Percentiles rank a stretch among this genome's conserved stretches.
Conservation (phyloP, 768 basidiomycete genomes). For the Termitomyces sp. region DNA sequence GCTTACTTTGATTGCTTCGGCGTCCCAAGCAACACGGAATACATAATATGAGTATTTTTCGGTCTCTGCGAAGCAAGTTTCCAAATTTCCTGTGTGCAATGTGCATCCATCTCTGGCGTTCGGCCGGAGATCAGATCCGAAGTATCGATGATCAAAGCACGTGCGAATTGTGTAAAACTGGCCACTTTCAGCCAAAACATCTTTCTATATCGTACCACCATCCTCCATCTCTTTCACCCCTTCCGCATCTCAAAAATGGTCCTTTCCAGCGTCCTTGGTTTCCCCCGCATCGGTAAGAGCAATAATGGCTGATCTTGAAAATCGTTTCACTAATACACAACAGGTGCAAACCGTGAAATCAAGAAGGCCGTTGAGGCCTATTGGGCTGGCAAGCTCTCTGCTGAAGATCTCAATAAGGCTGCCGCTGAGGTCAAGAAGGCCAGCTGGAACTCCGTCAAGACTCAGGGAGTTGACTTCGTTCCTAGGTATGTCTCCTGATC, state of each 20-base stretch:
- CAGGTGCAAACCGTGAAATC: constrained; percentile 90
- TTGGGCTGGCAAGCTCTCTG: constrained; percentile 90
- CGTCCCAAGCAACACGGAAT: background rate
- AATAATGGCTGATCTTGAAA: background rate
- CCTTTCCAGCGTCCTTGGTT: constrained; percentile 81
- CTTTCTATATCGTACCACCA: constrained; percentile 23
- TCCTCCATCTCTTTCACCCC: constrained; percentile 19
- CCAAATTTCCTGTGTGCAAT: background rate
- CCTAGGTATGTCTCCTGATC: constrained; percentile 62
- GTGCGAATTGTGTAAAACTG: constrained; percentile 29
- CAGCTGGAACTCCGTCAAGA: constrained; percentile 84
- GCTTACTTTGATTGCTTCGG: background rate
- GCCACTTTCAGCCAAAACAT: constrained; percentile 15
- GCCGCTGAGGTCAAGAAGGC: constrained; percentile 85
- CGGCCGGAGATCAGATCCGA: constrained; percentile 18
- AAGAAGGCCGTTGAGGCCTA: constrained; percentile 99
- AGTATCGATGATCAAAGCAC: constrained; percentile 31
- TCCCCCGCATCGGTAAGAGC: constrained; percentile 79
- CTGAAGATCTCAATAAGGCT: constrained; percentile 81
- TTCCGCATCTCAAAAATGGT: constrained; percentile 48
- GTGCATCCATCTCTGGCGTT: background rate
- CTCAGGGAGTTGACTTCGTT: constrained; percentile 81
- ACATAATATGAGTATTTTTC: background rate
- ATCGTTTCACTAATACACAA: constrained; percentile 1
- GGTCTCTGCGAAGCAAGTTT: background rate